Percentiles rank a stretch among this genome's conserved stretches.
Evolutionary conservation across 371 early-diverging fungal species (phyloP).

Genomic region (Rhizopus arrhizus): DNA sequence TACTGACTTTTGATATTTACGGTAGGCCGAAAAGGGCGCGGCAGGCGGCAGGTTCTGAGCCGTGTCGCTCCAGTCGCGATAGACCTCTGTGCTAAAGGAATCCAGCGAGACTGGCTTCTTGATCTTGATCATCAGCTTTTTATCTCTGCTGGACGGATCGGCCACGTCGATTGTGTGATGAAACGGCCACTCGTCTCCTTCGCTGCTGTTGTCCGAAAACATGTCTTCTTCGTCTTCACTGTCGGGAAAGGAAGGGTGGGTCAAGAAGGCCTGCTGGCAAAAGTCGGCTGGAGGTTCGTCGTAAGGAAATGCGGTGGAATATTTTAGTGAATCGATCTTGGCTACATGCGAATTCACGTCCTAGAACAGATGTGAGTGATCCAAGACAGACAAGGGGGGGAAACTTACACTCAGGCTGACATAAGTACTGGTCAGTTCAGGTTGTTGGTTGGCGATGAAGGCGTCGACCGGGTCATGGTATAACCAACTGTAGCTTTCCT

Average conservation of each 20-base stretch:
- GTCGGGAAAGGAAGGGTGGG: constrained; percentile 4
- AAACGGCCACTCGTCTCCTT: constrained; percentile 1
- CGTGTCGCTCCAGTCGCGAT: neutral
- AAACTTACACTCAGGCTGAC: constrained; percentile 44
- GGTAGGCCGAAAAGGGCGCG: neutral
- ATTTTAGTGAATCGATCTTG: constrained; percentile 40
- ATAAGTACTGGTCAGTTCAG: constrained; percentile 26
- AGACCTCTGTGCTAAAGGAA: neutral
- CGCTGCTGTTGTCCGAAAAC: constrained; percentile 1
- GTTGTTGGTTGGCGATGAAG: constrained; percentile 1
- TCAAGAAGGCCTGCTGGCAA: neutral
- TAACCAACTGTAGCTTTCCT: constrained; percentile 28
- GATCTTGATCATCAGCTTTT: constrained; percentile 30
- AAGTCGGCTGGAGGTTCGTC: neutral
- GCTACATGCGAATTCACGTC: constrained; percentile 52
- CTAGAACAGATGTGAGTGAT: constrained; percentile 11
- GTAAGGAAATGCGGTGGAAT: constrained; percentile 13
- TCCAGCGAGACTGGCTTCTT: constrained; percentile 19
- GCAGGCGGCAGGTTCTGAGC: neutral
- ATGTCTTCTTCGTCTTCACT: constrained; percentile 16
- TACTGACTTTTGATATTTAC: constrained; percentile 26
- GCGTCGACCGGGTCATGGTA: constrained; percentile 29
- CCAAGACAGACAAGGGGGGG: neutral
- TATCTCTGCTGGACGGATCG: neutral
- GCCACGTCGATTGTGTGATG: neutral